phyloP scores from a whole-genome alignment of 2,329 filamentous ascomycete genomes.

The Madurella mycetomatis region DNA sequence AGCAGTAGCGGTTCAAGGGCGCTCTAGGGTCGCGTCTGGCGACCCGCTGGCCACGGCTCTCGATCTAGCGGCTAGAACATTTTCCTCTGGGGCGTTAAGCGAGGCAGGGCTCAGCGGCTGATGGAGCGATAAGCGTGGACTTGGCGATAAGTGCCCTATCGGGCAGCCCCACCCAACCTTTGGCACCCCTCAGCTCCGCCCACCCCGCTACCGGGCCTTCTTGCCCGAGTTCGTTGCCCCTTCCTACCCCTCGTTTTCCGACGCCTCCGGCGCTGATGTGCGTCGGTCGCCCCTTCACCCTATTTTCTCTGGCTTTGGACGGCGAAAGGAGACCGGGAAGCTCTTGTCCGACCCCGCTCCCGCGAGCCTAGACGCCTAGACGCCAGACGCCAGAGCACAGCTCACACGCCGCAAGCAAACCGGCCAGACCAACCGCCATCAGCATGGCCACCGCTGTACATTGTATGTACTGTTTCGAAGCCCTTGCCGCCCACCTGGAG shows the following conservation, averaged over 20 bases:
- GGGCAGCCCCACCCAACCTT: neutral
- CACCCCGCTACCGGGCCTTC: neutral
- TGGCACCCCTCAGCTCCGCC: neutral
- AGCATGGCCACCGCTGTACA: conserved; percentile 79
- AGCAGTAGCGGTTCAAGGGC: too few relatives aligned
- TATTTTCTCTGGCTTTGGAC: neutral
- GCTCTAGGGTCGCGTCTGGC: too few relatives aligned
- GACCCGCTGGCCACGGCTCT: too few relatives aligned
- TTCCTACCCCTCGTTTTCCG: neutral
- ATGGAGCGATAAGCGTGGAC: neutral
- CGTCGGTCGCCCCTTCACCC: conserved; percentile 5
- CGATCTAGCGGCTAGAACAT: neutral
- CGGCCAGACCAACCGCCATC: conserved; percentile 7
- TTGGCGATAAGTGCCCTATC: neutral
- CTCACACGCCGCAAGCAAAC: conserved; percentile 5
- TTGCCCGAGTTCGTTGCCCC: neutral
- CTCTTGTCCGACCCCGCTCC: neutral
- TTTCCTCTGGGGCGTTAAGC: neutral
- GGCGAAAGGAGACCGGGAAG: neutral
- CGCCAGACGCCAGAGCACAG: neutral
- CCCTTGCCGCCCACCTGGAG: conserved; percentile 70
- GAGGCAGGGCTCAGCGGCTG: conserved; percentile 1
- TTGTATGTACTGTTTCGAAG: conserved; percentile 92
- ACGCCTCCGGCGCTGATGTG: conserved; percentile 4
- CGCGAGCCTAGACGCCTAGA: neutral